Evolutionary conservation across 805 yeast genomes (phyloP), one percentile per base, ranked within the genome.

Genomic region (Ogataea nakhonphanomensis): DNA sequence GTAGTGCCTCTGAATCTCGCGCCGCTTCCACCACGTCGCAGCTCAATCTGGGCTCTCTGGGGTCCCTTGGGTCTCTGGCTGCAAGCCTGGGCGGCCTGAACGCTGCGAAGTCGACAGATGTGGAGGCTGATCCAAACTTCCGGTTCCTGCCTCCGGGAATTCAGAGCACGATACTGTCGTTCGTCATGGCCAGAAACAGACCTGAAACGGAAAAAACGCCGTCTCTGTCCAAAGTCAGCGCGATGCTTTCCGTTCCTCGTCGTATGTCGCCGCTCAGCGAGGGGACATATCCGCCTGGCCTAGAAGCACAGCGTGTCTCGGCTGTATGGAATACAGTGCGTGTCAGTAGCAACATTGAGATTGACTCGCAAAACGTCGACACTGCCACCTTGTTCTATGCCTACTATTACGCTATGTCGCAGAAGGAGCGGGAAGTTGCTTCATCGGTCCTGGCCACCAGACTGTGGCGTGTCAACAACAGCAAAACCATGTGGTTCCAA

Each of bases 351-450:
- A 52, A 55, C 35, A 31, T 62, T 10, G 59, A 54, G 23, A 25
- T 49, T 11, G 54, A 50, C 34, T 59, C 63, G 1, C 55, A 51
- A 27, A 50, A 51, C 29, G 51, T 61, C 20, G 67, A 60, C 35
- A 48, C 58, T n/a, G 58, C 56, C 5, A 65, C 73, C 11, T 47
- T 71, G 34, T 71, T 71, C 43, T 71, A 65, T 46, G 72, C 71
- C 25, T 69, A 59, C 49, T 71, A 71, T 47, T 71, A 58, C 52
- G 67, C 71, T 2, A 54, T 66, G 4, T 67, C 74, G 4, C 66
- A 65, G 9, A 48, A 61, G 35, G 76, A 71, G 49, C 60, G 70
- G 41, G 55, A 57, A 12, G 57, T 68, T 26, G 67, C 73, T 5
- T 49, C 58, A 7, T 35, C 55, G 5, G 45, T 67, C 3, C 48